Evolutionary conservation across 495 filamentous ascomycete genomes (phyloP).

Genomic region (Cetradonia linearis): DNA sequence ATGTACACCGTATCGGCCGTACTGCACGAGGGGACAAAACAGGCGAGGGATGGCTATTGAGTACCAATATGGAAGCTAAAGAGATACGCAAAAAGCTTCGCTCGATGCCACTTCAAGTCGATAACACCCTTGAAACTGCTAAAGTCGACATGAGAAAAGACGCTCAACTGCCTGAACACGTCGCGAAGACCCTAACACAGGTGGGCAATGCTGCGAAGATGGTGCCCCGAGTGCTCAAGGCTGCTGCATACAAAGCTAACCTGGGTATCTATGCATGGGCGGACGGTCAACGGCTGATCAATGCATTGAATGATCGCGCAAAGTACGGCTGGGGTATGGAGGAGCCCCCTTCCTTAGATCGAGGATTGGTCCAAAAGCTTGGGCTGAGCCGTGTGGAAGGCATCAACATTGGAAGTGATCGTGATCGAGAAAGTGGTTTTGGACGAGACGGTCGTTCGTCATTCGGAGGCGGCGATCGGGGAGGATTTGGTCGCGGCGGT

Average conservation of each 20-base stretch:
- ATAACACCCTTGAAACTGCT: slow-evolving; percentile 44
- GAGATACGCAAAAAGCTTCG: slow-evolving; percentile 41
- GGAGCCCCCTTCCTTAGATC: slow-evolving; percentile 43
- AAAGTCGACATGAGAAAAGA: slow-evolving; percentile 42
- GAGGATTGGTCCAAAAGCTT: slow-evolving; percentile 37
- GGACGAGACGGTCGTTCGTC: slow-evolving; percentile 4
- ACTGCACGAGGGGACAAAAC: slow-evolving; percentile 64
- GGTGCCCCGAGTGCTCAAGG: slow-evolving; percentile 34
- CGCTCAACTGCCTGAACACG: slow-evolving; percentile 25
- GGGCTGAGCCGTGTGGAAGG: slow-evolving; percentile 37
- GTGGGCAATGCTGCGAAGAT: slow-evolving; percentile 31
- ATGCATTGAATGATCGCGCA: slow-evolving; percentile 52
- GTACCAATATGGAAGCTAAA: slow-evolving; percentile 48
- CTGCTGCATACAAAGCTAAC: slow-evolving; percentile 43
- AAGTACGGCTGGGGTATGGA: slow-evolving; percentile 51
- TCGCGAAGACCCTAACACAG: slow-evolving; percentile 31
- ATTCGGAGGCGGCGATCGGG: slow-evolving; percentile 7
- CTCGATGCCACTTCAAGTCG: slow-evolving; percentile 54
- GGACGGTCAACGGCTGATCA: slow-evolving; percentile 35
- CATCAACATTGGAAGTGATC: slow-evolving; percentile 30
- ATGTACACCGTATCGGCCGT: slow-evolving; percentile 65
- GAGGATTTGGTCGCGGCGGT: background rate
- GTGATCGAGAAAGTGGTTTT: background rate
- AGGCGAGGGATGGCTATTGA: slow-evolving; percentile 71
- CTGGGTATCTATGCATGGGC: slow-evolving; percentile 32